Conservation (phyloP, 306 rosid species). For the Quercus aquifolioides region DNA sequence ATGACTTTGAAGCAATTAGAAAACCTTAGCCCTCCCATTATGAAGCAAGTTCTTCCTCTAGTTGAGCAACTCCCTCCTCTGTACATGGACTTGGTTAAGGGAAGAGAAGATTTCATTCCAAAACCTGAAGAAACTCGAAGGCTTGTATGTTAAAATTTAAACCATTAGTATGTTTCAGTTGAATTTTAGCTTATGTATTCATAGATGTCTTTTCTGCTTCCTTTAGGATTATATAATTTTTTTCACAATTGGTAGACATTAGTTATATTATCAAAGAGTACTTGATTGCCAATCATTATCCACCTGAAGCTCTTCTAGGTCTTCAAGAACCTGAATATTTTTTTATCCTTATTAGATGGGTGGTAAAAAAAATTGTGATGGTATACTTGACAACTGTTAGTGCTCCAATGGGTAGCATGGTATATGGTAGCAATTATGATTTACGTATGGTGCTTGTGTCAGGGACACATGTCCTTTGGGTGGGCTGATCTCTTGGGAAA, state of each 20-base stretch:
- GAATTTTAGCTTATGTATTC: not conserved
- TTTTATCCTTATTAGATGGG: not conserved
- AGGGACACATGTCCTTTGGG: not conserved
- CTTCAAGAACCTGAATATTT: not conserved
- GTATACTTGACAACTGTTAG: not conserved
- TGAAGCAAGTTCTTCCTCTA: constrained; percentile 97
- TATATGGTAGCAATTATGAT: not conserved
- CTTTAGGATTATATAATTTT: constrained; percentile 8
- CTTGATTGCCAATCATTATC: not conserved
- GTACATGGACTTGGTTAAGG: constrained; percentile 87
- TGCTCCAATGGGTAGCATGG: not conserved
- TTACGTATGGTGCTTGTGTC: not conserved
- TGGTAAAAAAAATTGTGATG: not conserved
- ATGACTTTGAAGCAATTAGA: constrained; percentile 78
- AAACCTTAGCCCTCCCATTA: constrained; percentile 86
- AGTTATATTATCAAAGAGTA: not conserved
- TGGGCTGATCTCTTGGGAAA: not conserved
- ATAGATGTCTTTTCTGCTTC: not conserved
- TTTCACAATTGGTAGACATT: not conserved
- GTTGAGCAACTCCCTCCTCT: constrained; percentile 96
- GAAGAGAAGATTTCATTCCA: constrained; percentile 85
- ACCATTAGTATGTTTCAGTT: constrained; percentile 11
- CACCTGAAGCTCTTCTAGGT: not conserved
- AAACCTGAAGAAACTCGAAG: constrained; percentile 88
- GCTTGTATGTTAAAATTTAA: constrained; percentile 54